Evolutionary conservation across 2,329 filamentous ascomycete genomes (phyloP), one percentile per base, ranked within the genome.

Genomic region (Penicillium capsulatum): DNA sequence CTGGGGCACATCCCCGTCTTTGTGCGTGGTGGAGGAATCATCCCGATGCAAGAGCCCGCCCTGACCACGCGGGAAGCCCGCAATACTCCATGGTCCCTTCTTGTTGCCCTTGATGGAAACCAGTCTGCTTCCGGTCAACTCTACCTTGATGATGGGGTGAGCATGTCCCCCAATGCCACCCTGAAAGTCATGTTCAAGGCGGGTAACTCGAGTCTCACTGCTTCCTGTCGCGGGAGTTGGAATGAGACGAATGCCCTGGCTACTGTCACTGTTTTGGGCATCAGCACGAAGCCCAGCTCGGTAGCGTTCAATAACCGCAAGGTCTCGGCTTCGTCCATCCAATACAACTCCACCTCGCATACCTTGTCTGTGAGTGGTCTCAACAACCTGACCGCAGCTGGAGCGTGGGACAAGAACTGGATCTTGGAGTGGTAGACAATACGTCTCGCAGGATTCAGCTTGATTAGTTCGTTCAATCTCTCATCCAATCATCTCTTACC

Each of bases 81-180:
- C 24, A 68, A 72, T 34, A 84, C 78, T 33, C 74, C 79, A 0
- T 90, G 84, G 81, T 76, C 76, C 6, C 49, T 90, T 28, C 67
- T 88, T 7, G 76, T 79, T 1, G 81, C 83, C 2, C 72, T 85
- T 1, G 71, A 75, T 46, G 52, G 57, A 1, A 54, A 73, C 11
- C 79, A 80, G 1, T 60, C 63, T 1, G 84, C 85, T 0, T 66
- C 54, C 2, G 85, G 85, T 0, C 61, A 68, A 13, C 61, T 90
- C 19, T 89, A 90, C 56, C 58, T 89, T 6, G 86, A 90, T 52
- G 86, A 91, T 51, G 85, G 86, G 1, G 82, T 83, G 64, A 84
- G 79, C 39, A 42, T 87, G 6, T 53, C 62, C 22, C 81, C 77
- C 0, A 68, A 74, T 9, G 67, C 70, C 0, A 81, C 73, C 0